Percentiles rank a stretch among this genome's conserved stretches.
phyloP scores from a whole-genome alignment of 208 protist species.

The Trypanosoma caninum region DNA sequence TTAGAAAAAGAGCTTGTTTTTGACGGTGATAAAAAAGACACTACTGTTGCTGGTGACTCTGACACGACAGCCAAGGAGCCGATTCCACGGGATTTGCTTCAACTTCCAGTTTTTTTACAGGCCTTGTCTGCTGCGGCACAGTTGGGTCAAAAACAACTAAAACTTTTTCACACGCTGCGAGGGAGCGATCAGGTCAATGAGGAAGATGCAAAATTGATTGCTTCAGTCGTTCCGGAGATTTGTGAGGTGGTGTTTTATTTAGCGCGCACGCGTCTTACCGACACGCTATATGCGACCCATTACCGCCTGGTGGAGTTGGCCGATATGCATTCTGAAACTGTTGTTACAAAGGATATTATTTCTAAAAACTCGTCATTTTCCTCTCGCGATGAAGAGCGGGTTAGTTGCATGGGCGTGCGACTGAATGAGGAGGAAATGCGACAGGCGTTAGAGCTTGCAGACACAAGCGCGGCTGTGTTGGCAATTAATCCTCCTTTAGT shows the following conservation, averaged over 20 bases:
- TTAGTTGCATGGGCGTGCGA: slow-evolving; percentile 30
- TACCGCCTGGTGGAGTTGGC: not conserved
- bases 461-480: slow-evolving; percentile 31
- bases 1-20: slow-evolving; percentile 22
- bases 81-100: slow-evolving; percentile 17
- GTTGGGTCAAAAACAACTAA: not conserved
- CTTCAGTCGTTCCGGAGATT: slow-evolving; percentile 14
- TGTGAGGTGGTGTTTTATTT: slow-evolving; percentile 18
- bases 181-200: not conserved
- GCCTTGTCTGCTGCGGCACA: slow-evolving; percentile 18
- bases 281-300: slow-evolving; percentile 8
- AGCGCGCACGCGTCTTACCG: slow-evolving; percentile 2
- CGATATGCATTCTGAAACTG: not conserved
- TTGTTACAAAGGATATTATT: not conserved
- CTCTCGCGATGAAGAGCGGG: slow-evolving; percentile 21
- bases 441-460: slow-evolving; percentile 27
- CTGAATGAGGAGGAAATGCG: slow-evolving; percentile 31
- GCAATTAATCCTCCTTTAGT: slow-evolving; percentile 20
- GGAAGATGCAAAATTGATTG: slow-evolving; percentile 1
- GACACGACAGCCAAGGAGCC: not conserved
- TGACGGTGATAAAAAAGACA: not conserved
- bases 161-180: not conserved
- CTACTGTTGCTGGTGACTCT: not conserved
- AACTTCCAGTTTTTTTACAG: slow-evolving; percentile 25
- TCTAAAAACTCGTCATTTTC: not conserved